phyloP scores from a whole-genome alignment of 257 asterid genomes.

The Striga asiatica region DNA sequence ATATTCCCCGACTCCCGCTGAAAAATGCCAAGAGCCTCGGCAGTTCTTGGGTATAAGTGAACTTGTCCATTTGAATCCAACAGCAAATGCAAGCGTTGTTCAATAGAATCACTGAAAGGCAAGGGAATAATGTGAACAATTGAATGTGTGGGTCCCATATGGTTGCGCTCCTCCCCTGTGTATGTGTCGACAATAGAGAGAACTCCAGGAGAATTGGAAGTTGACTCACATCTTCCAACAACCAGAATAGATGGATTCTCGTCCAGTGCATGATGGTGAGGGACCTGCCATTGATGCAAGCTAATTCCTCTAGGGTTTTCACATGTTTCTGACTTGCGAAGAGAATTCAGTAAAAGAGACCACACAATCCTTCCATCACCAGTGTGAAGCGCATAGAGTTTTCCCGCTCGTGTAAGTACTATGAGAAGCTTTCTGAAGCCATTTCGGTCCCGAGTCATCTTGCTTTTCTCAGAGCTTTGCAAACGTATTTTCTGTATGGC shows the following conservation, averaged over 20 bases:
- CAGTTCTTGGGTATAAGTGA: slow-evolving; percentile 73
- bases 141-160: slow-evolving; percentile 57
- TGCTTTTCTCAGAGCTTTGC: slow-evolving; percentile 77
- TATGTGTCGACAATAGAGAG: slow-evolving; percentile 71
- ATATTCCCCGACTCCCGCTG: slow-evolving; percentile 55
- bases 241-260: slow-evolving; percentile 89
- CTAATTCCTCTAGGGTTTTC: slow-evolving; percentile 62
- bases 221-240: slow-evolving; percentile 72
- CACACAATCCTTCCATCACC: slow-evolving; percentile 91
- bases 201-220: slow-evolving; percentile 63
- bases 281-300: slow-evolving; percentile 90
- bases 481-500: slow-evolving; percentile 71
- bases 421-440: slow-evolving; percentile 73
- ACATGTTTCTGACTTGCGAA: slow-evolving; percentile 61
- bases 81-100: slow-evolving; percentile 76
- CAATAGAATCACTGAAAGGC: slow-evolving; percentile 73
- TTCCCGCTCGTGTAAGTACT: slow-evolving; percentile 83
- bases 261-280: slow-evolving; percentile 97
- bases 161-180: slow-evolving; percentile 69
- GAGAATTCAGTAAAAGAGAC: slow-evolving; percentile 44
- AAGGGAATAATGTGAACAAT: slow-evolving; percentile 63
- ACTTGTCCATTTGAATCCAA: slow-evolving; percentile 56
- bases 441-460: slow-evolving; percentile 91
- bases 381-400: slow-evolving; percentile 80
- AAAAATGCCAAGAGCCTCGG: slow-evolving; percentile 73